Base-by-base conservation (phyloP, 2,329 filamentous ascomycete genomes). In the Xenosphaeropsis pyriputrescens region DNA sequence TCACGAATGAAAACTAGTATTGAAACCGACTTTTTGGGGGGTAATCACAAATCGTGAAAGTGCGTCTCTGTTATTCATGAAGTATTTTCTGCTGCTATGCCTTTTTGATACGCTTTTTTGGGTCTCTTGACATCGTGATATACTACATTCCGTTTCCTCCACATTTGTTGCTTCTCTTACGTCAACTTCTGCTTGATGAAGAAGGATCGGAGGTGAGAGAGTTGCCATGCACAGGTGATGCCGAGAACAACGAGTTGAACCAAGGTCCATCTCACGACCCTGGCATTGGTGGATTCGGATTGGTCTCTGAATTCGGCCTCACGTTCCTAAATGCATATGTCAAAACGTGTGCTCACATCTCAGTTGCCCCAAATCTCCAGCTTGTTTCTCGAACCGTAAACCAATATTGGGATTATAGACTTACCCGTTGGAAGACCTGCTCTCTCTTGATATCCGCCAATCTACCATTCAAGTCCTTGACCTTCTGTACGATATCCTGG, bases 151-250 rank as follows among this genome's bases (percentile, higher is more conserved):
- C 22, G 22, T 26, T 26, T 26, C 8, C 12, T 11, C 22, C 22
- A 26, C 22, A 26, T 26, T 6, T 8, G 18, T 26, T 5, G 22
- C 22, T 6, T 26, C 35, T 32, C 50, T 62, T 75, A 98, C 42
- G 91, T 96, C 58, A 98, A 77, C 72, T 98, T 98, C 68, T 96
- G 89, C 73, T 98, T 98, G 69, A 98, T 98, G 68, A 98, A 98
- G 73, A 98, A 98, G 34, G 84, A 82, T 50, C 91, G 75, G 51
- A 98, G 72, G 63, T 98, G 89, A 38, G 86, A 93, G 34, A 98
- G 69, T 62, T 98, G 91, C 91, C 91, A 98, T 43, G 85, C 84
- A 63, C 91, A 98, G 26, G 91, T 94, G 39, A 79, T 69, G 39
- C 79, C 84, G 38, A 98, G 68, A 29, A 96, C 75, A 37, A 77